Evolutionary conservation across 805 yeast species (phyloP).

Genomic region (Nakazawaea anatomiae): DNA sequence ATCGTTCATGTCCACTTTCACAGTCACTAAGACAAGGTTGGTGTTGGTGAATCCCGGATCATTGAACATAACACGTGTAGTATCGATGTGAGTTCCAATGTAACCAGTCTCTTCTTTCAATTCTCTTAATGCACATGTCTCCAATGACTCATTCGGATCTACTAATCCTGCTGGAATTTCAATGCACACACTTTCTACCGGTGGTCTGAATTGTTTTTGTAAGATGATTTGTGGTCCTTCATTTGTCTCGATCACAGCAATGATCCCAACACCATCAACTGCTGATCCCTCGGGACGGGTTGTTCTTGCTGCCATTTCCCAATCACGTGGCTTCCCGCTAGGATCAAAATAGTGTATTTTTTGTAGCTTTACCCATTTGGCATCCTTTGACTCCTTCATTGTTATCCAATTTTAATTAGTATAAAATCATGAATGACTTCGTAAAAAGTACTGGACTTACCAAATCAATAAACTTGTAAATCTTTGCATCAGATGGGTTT

Average conservation of each 20-base stretch:
- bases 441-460: constrained; percentile 1
- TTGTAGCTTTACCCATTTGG: constrained; percentile 64
- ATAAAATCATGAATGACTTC: neutral
- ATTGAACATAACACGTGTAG: constrained; percentile 29
- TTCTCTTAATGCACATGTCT: constrained; percentile 81
- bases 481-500: constrained; percentile 22
- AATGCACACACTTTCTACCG: constrained; percentile 79
- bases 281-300: constrained; percentile 60
- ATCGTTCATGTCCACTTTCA: constrained; percentile 65
- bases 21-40: constrained; percentile 72
- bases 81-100: constrained; percentile 49
- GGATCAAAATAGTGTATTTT: constrained; percentile 72
- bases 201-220: constrained; percentile 92
- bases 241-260: constrained; percentile 59
- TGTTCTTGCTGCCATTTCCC: constrained; percentile 87
- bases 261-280: constrained; percentile 87
- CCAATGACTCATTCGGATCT: constrained; percentile 76
- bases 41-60: constrained; percentile 83
- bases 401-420: neutral
- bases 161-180: constrained; percentile 95
- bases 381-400: constrained; percentile 30
- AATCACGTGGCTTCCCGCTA: constrained; percentile 58
- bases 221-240: constrained; percentile 48
- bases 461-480: constrained; percentile 25
- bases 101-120: constrained; percentile 91